These are phyloP conservation scores for Heliamphora exappendiculata DNA, from an alignment of 148 eudicot species.

Conservation along the genomic window DNA sequence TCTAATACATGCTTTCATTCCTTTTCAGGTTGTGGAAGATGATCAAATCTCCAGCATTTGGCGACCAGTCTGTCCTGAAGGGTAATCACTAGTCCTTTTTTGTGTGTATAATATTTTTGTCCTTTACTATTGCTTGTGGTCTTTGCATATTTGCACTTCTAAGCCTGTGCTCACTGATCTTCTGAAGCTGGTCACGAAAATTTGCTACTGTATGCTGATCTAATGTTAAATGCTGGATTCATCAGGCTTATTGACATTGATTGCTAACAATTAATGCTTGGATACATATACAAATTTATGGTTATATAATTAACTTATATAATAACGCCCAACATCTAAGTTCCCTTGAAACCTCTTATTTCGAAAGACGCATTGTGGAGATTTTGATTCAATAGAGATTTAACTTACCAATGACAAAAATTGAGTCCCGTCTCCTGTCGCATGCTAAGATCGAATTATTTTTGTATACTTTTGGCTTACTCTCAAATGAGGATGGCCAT, in stretches of 20 bases:
- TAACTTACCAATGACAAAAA: not conserved
- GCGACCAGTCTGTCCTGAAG: conserved; percentile 89
- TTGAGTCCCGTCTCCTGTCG: no score
- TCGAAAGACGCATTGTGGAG: not conserved
- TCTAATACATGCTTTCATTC: conserved; percentile 3
- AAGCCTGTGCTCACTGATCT: not conserved
- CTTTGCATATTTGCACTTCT: not conserved
- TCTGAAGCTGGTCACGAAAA: not conserved
- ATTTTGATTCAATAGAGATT: not conserved
- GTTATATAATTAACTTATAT: not conserved
- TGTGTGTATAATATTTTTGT: not conserved
- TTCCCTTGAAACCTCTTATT: conserved; percentile 1
- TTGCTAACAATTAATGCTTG: not conserved
- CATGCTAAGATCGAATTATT: no score
- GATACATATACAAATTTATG: not conserved
- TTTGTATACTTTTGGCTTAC: no score
- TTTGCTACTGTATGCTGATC: conserved; percentile 2
- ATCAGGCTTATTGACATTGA: not conserved
- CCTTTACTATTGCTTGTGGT: not conserved
- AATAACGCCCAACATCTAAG: not conserved
- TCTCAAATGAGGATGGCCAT: no score
- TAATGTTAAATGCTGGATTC: not conserved
- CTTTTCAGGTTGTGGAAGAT: conserved; percentile 46
- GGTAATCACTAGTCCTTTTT: conserved; percentile 38
- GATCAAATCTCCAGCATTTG: conserved; percentile 67